Evolutionary conservation across 441 rosid species (phyloP).

Genomic region (Melianthus villosus): DNA sequence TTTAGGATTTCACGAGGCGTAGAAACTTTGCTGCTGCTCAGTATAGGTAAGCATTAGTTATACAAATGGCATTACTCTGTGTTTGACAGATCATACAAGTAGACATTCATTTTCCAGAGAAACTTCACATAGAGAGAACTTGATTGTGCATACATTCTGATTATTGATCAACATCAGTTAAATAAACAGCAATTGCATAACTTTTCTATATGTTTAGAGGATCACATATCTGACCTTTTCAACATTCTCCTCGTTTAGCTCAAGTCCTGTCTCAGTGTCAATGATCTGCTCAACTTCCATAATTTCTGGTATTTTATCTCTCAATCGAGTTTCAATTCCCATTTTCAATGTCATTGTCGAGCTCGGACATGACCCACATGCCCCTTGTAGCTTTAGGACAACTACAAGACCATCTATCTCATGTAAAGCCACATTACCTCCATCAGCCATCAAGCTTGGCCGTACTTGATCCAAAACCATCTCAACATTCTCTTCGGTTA

Average conservation of each 20-base stretch:
- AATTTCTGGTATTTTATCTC: slow-evolving; percentile 57
- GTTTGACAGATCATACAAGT: no score
- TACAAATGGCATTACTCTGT: no score
- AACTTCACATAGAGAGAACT: no score
- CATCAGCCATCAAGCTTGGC: slow-evolving; percentile 59
- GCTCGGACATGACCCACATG: slow-evolving; percentile 70
- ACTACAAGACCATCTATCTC: slow-evolving; percentile 65
- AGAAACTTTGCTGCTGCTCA: no score
- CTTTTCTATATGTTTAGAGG: no score
- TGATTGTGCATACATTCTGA: background rate
- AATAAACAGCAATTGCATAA: background rate
- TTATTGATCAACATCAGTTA: background rate
- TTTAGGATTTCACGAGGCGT: no score
- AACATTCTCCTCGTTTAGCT: slow-evolving; percentile 35
- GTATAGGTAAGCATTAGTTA: no score
- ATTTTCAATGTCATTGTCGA: slow-evolving; percentile 57
- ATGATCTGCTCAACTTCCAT: slow-evolving; percentile 51
- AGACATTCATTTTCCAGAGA: no score
- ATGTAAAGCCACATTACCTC: slow-evolving; percentile 58
- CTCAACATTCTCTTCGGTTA: slow-evolving; percentile 64
- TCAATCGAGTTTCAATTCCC: slow-evolving; percentile 58
- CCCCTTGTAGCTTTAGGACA: slow-evolving; percentile 53
- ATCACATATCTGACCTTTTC: slow-evolving; percentile 28
- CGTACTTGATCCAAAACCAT: slow-evolving; percentile 46
- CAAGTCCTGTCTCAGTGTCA: slow-evolving; percentile 46